A percentile compares a stretch with the other conserved stretches of the same genome.
These are phyloP conservation scores for Sutorius australiensis DNA, from an alignment of 768 basidiomycete species.

Conservation along the genomic window DNA sequence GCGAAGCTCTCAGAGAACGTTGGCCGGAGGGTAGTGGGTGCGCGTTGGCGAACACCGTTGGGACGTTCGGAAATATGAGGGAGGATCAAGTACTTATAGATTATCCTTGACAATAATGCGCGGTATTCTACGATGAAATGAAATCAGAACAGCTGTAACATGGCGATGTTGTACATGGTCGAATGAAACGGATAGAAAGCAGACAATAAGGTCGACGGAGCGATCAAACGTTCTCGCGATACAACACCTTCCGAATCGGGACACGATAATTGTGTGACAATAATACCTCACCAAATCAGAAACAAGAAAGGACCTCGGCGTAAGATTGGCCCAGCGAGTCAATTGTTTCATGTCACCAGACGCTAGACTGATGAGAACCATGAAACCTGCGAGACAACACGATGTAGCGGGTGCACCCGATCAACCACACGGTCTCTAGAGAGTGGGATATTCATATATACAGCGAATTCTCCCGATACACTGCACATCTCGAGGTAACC, in stretches of 20 bases:
- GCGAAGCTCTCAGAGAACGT: constrained; percentile 22
- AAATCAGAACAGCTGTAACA: neutral
- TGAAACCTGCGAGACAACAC: too few species aligned
- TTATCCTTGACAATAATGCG: constrained; percentile 11
- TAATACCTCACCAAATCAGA: neutral
- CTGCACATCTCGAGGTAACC: too few species aligned
- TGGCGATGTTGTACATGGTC: neutral
- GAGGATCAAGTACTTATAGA: constrained; percentile 19
- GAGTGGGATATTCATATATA: neutral
- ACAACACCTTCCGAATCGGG: constrained; percentile 21
- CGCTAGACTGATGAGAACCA: too few species aligned
- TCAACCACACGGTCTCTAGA: neutral
- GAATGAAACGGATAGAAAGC: neutral
- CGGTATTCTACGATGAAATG: neutral
- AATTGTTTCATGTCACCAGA: neutral
- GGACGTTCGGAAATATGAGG: neutral
- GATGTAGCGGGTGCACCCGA: neutral
- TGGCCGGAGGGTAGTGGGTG: constrained; percentile 3
- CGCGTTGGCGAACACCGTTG: neutral
- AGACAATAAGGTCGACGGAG: constrained; percentile 15
- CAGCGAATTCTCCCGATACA: too few species aligned
- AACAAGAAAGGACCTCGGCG: neutral
- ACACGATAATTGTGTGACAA: neutral
- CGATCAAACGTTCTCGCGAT: neutral
- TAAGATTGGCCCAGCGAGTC: neutral